Conservation (phyloP, 148 eudicot species). For the Pouteria glomerata region DNA sequence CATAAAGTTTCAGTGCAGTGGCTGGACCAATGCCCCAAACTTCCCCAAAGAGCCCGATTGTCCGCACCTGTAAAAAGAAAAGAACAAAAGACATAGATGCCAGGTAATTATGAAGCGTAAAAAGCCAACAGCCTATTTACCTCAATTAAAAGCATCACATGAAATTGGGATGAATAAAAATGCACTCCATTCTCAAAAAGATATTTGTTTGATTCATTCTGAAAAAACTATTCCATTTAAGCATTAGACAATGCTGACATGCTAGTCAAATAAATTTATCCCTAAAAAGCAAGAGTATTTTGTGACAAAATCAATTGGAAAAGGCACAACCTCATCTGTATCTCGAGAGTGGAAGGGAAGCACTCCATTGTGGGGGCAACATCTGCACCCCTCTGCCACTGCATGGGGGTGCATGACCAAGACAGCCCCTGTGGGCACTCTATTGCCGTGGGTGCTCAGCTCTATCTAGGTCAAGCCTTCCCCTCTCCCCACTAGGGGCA, state of each 20-base stretch:
- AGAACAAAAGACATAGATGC: background rate
- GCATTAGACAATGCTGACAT: background rate
- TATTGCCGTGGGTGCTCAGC: too few relatives aligned
- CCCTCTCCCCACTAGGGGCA: too few relatives aligned
- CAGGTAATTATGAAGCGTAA: background rate
- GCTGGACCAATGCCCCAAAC: constrained; percentile 99
- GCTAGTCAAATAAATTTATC: too few relatives aligned
- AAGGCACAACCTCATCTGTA: too few relatives aligned
- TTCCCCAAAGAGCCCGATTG: constrained; percentile 83
- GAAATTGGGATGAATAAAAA: background rate
- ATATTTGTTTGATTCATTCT: background rate
- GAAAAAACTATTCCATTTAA: background rate
- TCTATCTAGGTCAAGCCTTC: too few relatives aligned
- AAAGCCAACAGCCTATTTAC: background rate
- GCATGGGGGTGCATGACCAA: too few relatives aligned
- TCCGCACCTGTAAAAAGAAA: constrained; percentile 45
- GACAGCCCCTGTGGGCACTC: too few relatives aligned
- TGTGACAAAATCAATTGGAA: too few relatives aligned
- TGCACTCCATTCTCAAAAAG: background rate
- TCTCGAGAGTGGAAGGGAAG: too few relatives aligned
- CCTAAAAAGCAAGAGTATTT: background rate
- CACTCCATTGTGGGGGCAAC: too few relatives aligned
- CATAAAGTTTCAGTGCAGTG: constrained; percentile 84
- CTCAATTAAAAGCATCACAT: background rate
- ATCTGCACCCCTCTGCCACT: too few relatives aligned